Conservation (phyloP, 2,329 filamentous ascomycete genomes). For the Colletotrichum salicis region DNA sequence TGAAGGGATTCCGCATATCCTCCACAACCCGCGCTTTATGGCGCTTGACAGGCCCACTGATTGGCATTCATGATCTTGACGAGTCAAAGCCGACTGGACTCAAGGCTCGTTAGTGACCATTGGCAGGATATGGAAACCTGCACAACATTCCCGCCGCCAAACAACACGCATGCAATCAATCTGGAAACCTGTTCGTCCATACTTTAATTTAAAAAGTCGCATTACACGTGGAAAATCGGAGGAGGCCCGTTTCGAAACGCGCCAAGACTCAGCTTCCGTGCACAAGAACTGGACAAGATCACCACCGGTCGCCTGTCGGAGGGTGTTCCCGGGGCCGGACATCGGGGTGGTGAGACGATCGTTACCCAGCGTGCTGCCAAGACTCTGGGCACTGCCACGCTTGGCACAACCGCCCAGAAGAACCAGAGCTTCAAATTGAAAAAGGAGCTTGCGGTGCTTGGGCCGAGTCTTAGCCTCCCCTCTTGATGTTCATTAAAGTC, state of each 20-base stretch:
- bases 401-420: constrained; percentile 24
- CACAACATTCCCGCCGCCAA: not conserved
- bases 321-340: not conserved
- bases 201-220: not conserved
- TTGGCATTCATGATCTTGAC: not conserved
- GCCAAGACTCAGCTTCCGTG: constrained; percentile 10
- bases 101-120: not conserved
- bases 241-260: constrained; percentile 7
- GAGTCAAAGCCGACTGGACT: not conserved
- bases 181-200: not conserved
- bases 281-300: constrained; percentile 14
- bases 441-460: not conserved
- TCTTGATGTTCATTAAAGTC: not conserved
- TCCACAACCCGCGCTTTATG: not conserved
- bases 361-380: constrained; percentile 20
- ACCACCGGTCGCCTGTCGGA: not conserved
- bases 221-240: constrained; percentile 24
- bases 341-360: constrained; percentile 14
- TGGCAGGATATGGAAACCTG: not conserved
- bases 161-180: not conserved
- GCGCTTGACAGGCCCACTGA: constrained; percentile 1
- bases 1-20: not conserved
- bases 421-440: constrained; percentile 27
- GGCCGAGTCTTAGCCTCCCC: not conserved
- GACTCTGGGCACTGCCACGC: constrained; percentile 29